Evolutionary conservation across 2,329 filamentous ascomycete genomes (phyloP), one percentile per base, ranked within the genome.

Genomic region (Talaromyces albobiverticillius): DNA sequence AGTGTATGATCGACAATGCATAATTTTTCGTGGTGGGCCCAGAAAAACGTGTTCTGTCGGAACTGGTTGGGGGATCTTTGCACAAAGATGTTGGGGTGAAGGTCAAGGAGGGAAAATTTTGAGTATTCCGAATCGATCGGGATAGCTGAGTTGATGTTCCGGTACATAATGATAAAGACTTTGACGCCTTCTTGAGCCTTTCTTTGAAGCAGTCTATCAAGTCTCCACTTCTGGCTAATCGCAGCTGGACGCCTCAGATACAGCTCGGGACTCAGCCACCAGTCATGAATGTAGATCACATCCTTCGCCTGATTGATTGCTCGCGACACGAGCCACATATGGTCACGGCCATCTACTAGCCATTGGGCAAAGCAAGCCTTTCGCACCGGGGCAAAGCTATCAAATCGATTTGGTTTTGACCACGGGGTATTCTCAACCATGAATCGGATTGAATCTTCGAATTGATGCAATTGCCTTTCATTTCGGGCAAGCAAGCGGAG

Each of bases 11-110:
- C 94, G 16, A 99, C 89, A 38, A 99, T 85, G 65, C 91, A 93
- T n/a, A 99, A 82, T 73, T 99, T 99, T 71, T 99, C 94, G 72
- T 99, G 94, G 68, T 99, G 94, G 1, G 94, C 94, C 80, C 95
- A 99, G 78, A 99, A 99, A 76, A 99, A 99, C 43, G 96, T 95
- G 65, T 97, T 97, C 74, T 99, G 95, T 66, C 95, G 89, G 73
- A 97, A 92, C 72, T 99, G 94, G 64, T 99, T 96, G 0, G 94
- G 94, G 3, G 94, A 97, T 64, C 94, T 82, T 68, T 97, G 91
- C 13, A 99, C 91, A 63, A 96, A 96, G 59, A 99, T 86, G 69
- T 99, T 99, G 18, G 91, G 91, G 63, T 97, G 93, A 7, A 99
- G 80, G 67, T 97, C 95, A 46, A 99, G 83, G 55, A 99, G 81